Base-by-base conservation (phyloP, 2,329 filamentous ascomycete genomes). In the Botrytis fabae region DNA sequence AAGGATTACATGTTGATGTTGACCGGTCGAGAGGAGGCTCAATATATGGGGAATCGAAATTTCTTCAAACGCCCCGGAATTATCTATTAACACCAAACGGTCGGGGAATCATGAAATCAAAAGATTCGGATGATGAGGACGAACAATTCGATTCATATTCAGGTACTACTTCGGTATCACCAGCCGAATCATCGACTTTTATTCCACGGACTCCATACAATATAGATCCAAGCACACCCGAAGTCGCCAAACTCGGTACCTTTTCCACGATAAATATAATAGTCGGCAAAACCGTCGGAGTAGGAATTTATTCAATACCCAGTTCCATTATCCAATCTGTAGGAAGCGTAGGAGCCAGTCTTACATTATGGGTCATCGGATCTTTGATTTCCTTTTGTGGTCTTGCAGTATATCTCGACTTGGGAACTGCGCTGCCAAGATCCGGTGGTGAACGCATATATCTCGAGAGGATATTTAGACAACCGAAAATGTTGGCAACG, bases 321-420 rank as follows among this genome's bases (percentile, higher is more conserved):
- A 85, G 85, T 2, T 86, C 86, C n/a, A 86, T 89, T 65, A 87
- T 87, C 73, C 83, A 83, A 12, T 84, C 85, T 1, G 85, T 86
- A 2, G 87, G 87, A 0, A 88, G 84, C 12, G 87, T 89, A 6
- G 87, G 87, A 4, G 83, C 87, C 62, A 82, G 84, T 12, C 80
- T 89, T 22, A 81, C 87, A 63, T 80, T 89, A 32, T 89, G 88
- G 88, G 82, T 87, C 1, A 80, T 88, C 16, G 87, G 86, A 46
- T 82, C 81, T 40, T 74, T 84, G 18, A 83, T 86, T 54, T 84
- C 83, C 0, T 83, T 83, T 70, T 83, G 84, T 63, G 85, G 85
- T 32, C 81, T 85, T 9, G 48, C 48, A 54, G 48, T 54, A n/a
- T 54, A 54, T 54, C 48, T 54, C 12, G 48, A 54, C 25, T 54